phyloP scores from a whole-genome alignment of 164 flowering plant species.

The Magnolia changhungtana region DNA sequence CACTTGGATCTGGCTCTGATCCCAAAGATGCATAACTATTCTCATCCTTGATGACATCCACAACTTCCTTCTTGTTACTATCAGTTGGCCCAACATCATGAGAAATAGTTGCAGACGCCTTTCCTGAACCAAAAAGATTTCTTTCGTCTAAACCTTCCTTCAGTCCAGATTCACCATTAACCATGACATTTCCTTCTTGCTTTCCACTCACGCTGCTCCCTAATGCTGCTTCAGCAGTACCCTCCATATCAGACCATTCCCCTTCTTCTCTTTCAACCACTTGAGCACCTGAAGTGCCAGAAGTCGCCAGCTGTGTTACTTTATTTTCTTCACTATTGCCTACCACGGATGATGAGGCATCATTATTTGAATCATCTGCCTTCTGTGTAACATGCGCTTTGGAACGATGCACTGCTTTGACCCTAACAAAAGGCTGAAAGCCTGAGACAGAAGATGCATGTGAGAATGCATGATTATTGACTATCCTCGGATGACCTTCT shows the following conservation, averaged over 20 bases:
- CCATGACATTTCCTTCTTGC: constrained; percentile 21
- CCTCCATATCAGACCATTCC: constrained; percentile 88
- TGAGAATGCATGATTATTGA: constrained; percentile 61
- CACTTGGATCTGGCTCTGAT: constrained; percentile 31
- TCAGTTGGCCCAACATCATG: constrained; percentile 12
- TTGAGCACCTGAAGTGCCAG: constrained; percentile 29
- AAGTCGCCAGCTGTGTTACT: constrained; percentile 17
- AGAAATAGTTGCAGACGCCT: constrained; percentile 21
- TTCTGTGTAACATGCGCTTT: constrained; percentile 29
- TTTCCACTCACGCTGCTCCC: constrained; percentile 16
- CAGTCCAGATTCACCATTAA: constrained; percentile 22
- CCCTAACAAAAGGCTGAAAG: constrained; percentile 80
- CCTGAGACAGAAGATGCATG: constrained; percentile 89
- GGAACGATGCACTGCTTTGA: constrained; percentile 27
- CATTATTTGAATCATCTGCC: constrained; percentile 16
- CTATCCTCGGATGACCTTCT: constrained; percentile 34
- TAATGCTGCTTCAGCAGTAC: constrained; percentile 31
- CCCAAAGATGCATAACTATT: constrained; percentile 23
- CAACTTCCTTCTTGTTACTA: constrained; percentile 17
- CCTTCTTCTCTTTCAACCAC: constrained; percentile 87
- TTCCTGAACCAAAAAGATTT: constrained; percentile 20
- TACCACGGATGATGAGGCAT: constrained; percentile 27
- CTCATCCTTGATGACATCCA: constrained; percentile 20
- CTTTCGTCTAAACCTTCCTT: constrained; percentile 29
- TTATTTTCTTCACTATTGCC: constrained; percentile 24